Conservation (phyloP, 1,284 basidiomycete genomes). For the Naganishia sp. region DNA sequence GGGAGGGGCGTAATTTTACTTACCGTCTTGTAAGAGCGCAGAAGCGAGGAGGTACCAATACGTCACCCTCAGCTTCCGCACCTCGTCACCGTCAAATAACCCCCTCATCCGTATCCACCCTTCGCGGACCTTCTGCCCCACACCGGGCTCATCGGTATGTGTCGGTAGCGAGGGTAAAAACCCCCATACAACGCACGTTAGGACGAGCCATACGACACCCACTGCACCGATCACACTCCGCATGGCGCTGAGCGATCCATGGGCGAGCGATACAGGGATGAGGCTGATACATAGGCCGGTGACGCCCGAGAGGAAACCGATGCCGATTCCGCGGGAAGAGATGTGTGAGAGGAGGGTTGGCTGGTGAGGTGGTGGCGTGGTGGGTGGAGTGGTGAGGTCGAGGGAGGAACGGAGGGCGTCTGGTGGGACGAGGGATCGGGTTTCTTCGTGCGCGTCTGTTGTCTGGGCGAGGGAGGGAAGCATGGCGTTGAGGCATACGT, state of each 20-base stretch:
- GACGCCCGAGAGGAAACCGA: conserved; percentile 72
- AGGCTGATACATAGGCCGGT: conserved; percentile 72
- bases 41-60: conserved; percentile 85
- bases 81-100: conserved; percentile 70
- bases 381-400: neutral
- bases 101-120: conserved; percentile 50
- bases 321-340: conserved; percentile 76
- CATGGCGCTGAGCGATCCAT: conserved; percentile 71
- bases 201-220: conserved; percentile 80
- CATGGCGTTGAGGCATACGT: conserved; percentile 87
- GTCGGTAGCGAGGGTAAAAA: conserved; percentile 44
- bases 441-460: too few relatives aligned
- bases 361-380: neutral
- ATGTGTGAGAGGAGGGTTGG: conserved; percentile 56
- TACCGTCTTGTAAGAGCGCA: conserved; percentile 87
- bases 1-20: conserved; percentile 35
- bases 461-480: conserved; percentile 65
- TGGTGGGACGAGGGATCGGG: conserved; percentile 31
- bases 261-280: conserved; percentile 66
- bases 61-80: conserved; percentile 72
- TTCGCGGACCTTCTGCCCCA: conserved; percentile 48
- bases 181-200: conserved; percentile 74
- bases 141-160: conserved; percentile 32
- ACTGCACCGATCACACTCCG: conserved; percentile 75
- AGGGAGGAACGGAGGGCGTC: neutral